Conservation (phyloP, 2,329 filamentous ascomycete genomes). For the Aspergillus flavus region DNA sequence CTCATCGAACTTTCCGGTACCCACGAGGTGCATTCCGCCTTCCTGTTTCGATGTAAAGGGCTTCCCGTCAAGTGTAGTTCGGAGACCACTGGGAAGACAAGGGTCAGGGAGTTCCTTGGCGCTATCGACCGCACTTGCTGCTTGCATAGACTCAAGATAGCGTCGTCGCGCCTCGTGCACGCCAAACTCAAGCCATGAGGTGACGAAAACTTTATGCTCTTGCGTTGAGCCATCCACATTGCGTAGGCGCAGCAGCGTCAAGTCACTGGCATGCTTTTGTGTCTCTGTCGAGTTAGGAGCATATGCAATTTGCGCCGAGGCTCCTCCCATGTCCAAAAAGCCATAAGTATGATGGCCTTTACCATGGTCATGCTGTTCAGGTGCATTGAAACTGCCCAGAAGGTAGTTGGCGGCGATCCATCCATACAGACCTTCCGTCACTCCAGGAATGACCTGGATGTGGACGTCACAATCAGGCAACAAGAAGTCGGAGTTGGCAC, state of each 20-base stretch:
- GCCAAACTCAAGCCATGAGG: constrained; percentile 97
- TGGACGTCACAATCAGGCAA: constrained; percentile 88
- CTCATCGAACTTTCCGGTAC: constrained; percentile 84
- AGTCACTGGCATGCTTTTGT: constrained; percentile 82
- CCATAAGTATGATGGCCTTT: constrained; percentile 93
- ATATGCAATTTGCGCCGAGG: constrained; percentile 96
- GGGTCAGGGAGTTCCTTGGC: constrained; percentile 80
- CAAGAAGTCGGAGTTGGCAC: constrained; percentile 74
- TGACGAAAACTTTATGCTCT: constrained; percentile 91
- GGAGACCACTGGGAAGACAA: constrained; percentile 79
- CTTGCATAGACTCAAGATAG: constrained; percentile 76
- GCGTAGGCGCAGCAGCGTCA: constrained; percentile 83
- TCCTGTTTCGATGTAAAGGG: constrained; percentile 46
- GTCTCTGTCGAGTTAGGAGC: constrained; percentile 91
- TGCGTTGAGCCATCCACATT: constrained; percentile 74
- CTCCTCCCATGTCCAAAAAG: constrained; percentile 97
- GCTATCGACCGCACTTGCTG: constrained; percentile 62
- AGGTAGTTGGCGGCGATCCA: constrained; percentile 98
- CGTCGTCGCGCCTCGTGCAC: constrained; percentile 87
- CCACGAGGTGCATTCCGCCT: constrained; percentile 63
- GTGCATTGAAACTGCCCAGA: constrained; percentile 82
- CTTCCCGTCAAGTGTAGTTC: constrained; percentile 72
- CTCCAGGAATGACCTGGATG: constrained; percentile 91
- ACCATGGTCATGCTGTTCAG: constrained; percentile 74
- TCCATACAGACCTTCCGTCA: constrained; percentile 93